These are phyloP conservation scores for Petunia secreta DNA, from an alignment of 257 asterid genomes.

Conservation along the genomic window DNA sequence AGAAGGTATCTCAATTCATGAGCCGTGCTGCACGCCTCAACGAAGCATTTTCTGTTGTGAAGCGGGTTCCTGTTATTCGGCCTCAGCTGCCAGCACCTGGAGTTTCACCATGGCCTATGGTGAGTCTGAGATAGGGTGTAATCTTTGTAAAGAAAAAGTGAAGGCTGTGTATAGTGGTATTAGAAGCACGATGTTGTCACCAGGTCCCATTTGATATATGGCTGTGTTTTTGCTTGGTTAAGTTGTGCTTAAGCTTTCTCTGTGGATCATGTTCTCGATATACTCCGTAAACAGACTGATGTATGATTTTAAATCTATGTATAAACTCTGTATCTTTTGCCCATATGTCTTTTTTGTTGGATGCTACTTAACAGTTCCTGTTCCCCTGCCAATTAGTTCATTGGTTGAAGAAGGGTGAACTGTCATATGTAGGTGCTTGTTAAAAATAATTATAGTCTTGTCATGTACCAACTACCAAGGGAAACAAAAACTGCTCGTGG, in stretches of 20 bases:
- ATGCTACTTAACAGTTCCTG: not conserved
- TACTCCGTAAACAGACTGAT: slow-evolving; percentile 6
- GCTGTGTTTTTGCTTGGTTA: slow-evolving; percentile 22
- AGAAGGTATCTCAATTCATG: slow-evolving; percentile 92
- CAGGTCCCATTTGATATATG: slow-evolving; percentile 25
- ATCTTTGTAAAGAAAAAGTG: slow-evolving; percentile 23
- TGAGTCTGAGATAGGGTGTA: slow-evolving; percentile 61
- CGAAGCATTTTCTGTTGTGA: slow-evolving; percentile 91
- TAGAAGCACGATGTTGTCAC: slow-evolving; percentile 26
- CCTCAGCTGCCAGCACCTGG: slow-evolving; percentile 74
- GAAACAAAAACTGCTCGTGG: no score
- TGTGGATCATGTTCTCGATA: slow-evolving; percentile 8
- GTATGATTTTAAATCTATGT: slow-evolving; percentile 11
- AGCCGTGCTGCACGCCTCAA: slow-evolving; percentile 90
- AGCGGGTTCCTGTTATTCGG: slow-evolving; percentile 81
- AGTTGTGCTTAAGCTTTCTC: not conserved
- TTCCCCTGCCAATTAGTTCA: no score
- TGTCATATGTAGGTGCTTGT: no score
- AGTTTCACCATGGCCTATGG: slow-evolving; percentile 62
- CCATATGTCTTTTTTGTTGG: not conserved
- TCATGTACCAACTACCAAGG: no score
- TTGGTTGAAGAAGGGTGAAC: no score
- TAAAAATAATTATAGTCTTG: no score
- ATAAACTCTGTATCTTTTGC: not conserved
- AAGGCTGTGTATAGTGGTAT: slow-evolving; percentile 5